Percentiles rank a stretch among this genome's conserved stretches.
phyloP scores from a whole-genome alignment of 192 early-diverging fungal genomes.

The Coemansia sp. region DNA sequence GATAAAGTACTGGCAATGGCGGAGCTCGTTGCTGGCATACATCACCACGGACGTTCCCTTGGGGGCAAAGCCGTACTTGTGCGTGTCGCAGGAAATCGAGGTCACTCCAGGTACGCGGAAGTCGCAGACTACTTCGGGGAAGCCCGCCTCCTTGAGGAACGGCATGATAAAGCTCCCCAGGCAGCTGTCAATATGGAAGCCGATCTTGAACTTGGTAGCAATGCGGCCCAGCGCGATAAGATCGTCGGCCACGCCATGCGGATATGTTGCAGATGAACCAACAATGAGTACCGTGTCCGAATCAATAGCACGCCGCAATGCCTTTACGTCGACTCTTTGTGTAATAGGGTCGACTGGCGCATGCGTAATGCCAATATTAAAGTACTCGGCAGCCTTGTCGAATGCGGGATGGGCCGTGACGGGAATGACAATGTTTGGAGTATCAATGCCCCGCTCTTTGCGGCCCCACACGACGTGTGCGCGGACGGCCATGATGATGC shows the following conservation, averaged over 20 bases:
- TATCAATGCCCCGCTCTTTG: conserved; percentile 67
- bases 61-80: conserved; percentile 99
- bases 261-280: conserved; percentile 88
- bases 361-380: conserved; percentile 80
- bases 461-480: conserved; percentile 86
- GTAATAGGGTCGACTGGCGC: conserved; percentile 77
- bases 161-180: conserved; percentile 93
- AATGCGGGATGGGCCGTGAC: conserved; percentile 94
- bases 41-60: conserved; percentile 96
- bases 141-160: conserved; percentile 89
- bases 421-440: conserved; percentile 91
- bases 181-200: conserved; percentile 94
- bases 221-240: conserved; percentile 71
- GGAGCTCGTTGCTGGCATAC: conserved; percentile 72
- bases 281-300: conserved; percentile 87
- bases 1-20: conserved; percentile 91
- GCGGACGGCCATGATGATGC: conserved; percentile 91
- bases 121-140: conserved; percentile 74
- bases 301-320: conserved; percentile 76
- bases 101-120: conserved; percentile 90
- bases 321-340: conserved; percentile 67
- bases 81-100: conserved; percentile 92
- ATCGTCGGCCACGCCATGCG: conserved; percentile 91
- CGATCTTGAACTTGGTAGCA: conserved; percentile 75
- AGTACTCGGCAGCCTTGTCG: conserved; percentile 90